These are phyloP conservation scores for Elsinoe australis DNA, from an alignment of 2,329 filamentous ascomycete species.

Conservation along the genomic window DNA sequence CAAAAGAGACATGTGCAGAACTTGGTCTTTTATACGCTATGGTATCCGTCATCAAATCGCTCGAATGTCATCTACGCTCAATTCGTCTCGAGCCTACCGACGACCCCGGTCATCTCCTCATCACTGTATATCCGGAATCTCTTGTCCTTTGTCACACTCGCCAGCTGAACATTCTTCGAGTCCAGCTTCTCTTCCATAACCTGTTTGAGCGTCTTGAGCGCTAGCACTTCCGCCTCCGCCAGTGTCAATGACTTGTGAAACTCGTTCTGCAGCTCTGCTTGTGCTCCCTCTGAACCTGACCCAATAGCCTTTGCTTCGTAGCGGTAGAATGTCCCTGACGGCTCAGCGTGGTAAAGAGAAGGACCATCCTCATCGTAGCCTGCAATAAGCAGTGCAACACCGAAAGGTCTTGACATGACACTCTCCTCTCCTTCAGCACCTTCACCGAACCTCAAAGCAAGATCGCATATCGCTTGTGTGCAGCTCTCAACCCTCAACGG, in stretches of 20 bases:
- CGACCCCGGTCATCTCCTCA: constrained; percentile 90
- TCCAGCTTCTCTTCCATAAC: constrained; percentile 99
- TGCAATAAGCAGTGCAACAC: constrained; percentile 91
- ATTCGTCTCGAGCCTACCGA: constrained; percentile 62
- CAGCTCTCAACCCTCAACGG: constrained; percentile 91
- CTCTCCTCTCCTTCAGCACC: constrained; percentile 87
- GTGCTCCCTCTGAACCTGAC: constrained; percentile 91
- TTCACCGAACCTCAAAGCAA: constrained; percentile 93
- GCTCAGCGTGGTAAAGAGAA: constrained; percentile 95
- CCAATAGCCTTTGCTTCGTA: constrained; percentile 99
- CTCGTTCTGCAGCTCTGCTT: constrained; percentile 96
- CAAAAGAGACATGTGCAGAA: not conserved
- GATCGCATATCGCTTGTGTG: constrained; percentile 96
- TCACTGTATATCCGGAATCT: constrained; percentile 98
- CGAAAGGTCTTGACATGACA: constrained; percentile 96
- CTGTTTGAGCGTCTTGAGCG: constrained; percentile 97
- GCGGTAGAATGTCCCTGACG: constrained; percentile 95
- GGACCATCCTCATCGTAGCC: constrained; percentile 96
- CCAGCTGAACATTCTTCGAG: constrained; percentile 95
- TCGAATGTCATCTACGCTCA: constrained; percentile 22
- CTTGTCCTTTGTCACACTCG: constrained; percentile 94
- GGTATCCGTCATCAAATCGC: constrained; percentile 11
- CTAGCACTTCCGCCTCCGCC: constrained; percentile 84
- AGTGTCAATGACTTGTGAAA: constrained; percentile 97
- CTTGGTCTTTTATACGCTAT: constrained; percentile 15